Evolutionary conservation across 805 yeast species (phyloP), one percentile per base, ranked within the genome.

Genomic region (Metschnikowia chrysomelidarum): DNA sequence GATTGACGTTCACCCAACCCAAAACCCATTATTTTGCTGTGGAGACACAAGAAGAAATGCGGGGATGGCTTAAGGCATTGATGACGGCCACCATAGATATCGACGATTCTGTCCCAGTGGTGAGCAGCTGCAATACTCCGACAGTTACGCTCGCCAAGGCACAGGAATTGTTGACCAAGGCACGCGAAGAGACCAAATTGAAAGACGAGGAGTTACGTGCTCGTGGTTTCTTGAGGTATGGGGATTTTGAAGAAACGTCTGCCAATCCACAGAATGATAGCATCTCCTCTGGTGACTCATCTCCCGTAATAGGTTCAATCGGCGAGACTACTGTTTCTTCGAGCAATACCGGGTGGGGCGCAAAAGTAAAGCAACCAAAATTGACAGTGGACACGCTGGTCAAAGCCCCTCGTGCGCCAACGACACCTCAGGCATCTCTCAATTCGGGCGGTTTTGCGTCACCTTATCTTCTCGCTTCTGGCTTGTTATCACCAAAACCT

Each of bases 11-110:
- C 59, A 93, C 99, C 0, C 96, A 89, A 46, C 98, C 96, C 19
- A 87, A 88, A 47, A 85, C 88, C 6, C 98, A 93, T 53, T 93
- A 83, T 59, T 93, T 93, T 71, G 97, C 98, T 0, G 96, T 91
- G 27, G 97, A 93, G 32, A 74, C 87, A 0, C 76, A 73, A 38
- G 95, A 87, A 32, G 98, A 91, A 45, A 84, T 91, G 96, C 73
- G 96, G 55, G 75, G 74, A 2, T 93, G 99, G 99, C 80, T 89
- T 79, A 84, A 88, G 34, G 95, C 96, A 0, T 68, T 93, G 42
- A 86, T 89, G 78, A 87, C 89, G 41, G 95, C 98, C 0, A 93
- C 98, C 0, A 94, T 93, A 50, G 99, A 93, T 56, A 72, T 94
- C 37, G 98, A 93, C 62, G 97, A 93, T 38, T 62, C 85, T 2